Base-by-base conservation (phyloP, 208 protist species). In the Tritrichomonas foetus region DNA sequence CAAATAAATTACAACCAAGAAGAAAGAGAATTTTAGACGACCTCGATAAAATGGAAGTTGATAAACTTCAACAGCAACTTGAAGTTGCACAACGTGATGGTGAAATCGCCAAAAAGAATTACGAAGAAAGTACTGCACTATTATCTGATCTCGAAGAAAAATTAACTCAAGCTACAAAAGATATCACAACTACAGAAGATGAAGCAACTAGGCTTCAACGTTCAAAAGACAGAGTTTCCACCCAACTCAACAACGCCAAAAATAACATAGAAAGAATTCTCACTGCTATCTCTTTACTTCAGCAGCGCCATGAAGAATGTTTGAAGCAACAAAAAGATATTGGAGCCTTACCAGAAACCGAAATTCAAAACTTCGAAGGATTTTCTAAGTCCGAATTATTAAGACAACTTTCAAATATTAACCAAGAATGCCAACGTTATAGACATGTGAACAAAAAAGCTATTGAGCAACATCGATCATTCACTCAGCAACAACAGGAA, bases 381-480 rank as follows among this genome's bases (percentile, higher is more conserved):
- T 36, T 39, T 0, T 39, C 27, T 20, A 53, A 14, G 30, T 57
- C 78, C 27, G 41, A 89, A 47, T 39, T 89, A 3, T 57, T 53
- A 13, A 25, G 47, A 27, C 41, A 47, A 16, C 78, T 89, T 57
- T 27, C 44, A n/a, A 47, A 89, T 22, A 47, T 89, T 50, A 89
- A 89, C 78, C 14, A 53, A 50, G 30, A 30, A n/a, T n/a, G 33
- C 5, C 41, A 55, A 36, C 53, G 41, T 27, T 89, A 44, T 33
- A 39, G 36, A 50, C 33, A 44, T 47, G 89, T 93, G 9, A 93
- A 93, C 36, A 64, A 93, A 41, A 93, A 93, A 55, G 89, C 89
- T 49, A 50, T 72, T 30, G 89, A 93, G 16, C 89, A 93, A 64
- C 72, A 72, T 33, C 30, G 72, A 22, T 30, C 33, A 13, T 93